phyloP scores from a whole-genome alignment of 768 basidiomycete species.

The Rhodotorula graminis region DNA sequence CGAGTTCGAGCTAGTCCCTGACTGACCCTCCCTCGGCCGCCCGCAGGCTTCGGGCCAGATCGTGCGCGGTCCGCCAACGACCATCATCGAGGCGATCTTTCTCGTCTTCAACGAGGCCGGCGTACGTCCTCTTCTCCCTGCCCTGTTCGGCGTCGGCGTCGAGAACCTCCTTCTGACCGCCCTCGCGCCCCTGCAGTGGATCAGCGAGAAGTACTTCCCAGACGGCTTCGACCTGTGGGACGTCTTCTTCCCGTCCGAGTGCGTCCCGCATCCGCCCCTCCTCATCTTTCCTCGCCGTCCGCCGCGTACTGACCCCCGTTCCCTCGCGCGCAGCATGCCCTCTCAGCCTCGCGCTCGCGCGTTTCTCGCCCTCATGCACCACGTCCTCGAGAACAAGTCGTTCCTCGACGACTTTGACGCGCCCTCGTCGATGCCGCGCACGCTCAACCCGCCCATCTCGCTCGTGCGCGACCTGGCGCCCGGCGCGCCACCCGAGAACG shows the following conservation, averaged over 20 bases:
- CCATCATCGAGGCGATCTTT: conserved; percentile 68
- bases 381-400: conserved; percentile 71
- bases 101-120: conserved; percentile 65
- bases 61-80: conserved; percentile 67
- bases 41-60: not conserved
- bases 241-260: conserved; percentile 70
- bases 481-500: conserved; percentile 50
- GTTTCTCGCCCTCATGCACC: conserved; percentile 77
- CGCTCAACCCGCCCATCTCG: conserved; percentile 30
- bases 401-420: conserved; percentile 65
- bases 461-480: conserved; percentile 5
- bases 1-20: too few relatives aligned
- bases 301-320: not conserved
- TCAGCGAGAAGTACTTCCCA: conserved; percentile 64
- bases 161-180: conserved; percentile 12
- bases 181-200: conserved; percentile 29
- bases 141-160: conserved; percentile 25
- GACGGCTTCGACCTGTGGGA: conserved; percentile 62
- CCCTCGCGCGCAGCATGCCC: conserved; percentile 49
- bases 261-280: not conserved
- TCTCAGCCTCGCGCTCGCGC: conserved; percentile 69
- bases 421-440: conserved; percentile 52
- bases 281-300: not conserved
- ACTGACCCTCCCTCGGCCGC: not conserved
- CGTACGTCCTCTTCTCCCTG: conserved; percentile 50